Base-by-base conservation (phyloP, 2,329 filamentous ascomycete species). In the Alternaria conjuncta region DNA sequence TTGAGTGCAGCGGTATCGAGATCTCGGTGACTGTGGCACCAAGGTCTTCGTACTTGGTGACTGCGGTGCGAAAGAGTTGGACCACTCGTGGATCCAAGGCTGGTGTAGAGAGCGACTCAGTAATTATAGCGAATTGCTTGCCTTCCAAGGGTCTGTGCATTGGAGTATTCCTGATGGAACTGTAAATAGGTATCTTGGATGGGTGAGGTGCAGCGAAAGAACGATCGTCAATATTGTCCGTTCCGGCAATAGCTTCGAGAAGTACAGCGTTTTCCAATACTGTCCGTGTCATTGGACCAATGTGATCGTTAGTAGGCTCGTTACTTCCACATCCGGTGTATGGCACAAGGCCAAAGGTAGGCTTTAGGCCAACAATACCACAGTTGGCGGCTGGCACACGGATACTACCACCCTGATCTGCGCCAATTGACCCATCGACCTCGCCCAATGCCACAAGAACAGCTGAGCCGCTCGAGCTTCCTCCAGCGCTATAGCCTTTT, bases 281-380 rank as follows among this genome's bases (percentile, higher is more conserved):
- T 0, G 75, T 82, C 10, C 72, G 72, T 2, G 84, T 81, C 75
- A 86, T 83, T 1, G 84, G 83, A 0, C 83, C 83, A 11, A 75
- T 41, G 66, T 87, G 85, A 63, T 88, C 86, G 45, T 86, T 83
- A 2, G 84, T 80, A 0, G 84, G 80, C 61, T 86, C 84, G 0
- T 84, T 82, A 43, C 81, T 83, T 2, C 80, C 79, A 49, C 84
- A 80, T 0, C 84, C 85, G 0, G 83, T 87, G 56, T 82, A 87
- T 0, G 86, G 86, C 0, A 87, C 78, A 2, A 86, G 75, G 0
- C 86, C 85, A 65, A 84, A 81, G 0, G 86, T 87, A 0, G 85
- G 84, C 60, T 87, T 87, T 12, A 86, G 71, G 0, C 85, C 85
- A 12, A 86, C 82, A 57, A 74, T 69, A 2, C 75, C 76, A 51